Evolutionary conservation across 768 basidiomycete species (phyloP).

Genomic region (Gymnopilus junonius): DNA sequence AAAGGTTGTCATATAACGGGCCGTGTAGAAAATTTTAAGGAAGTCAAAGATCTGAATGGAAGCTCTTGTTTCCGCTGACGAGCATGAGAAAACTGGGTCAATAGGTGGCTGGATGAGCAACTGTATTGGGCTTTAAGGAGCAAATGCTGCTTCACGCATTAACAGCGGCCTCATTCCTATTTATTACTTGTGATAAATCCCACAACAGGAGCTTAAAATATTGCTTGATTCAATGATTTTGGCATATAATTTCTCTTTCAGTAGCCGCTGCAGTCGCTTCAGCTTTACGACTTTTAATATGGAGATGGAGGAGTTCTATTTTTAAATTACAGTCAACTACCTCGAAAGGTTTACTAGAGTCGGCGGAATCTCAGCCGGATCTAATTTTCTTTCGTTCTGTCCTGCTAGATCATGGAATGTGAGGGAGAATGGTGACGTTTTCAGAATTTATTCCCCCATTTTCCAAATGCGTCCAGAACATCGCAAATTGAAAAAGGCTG

Average conservation of each 20-base stretch:
- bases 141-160: no score
- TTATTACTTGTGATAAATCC: no score
- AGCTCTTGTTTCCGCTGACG: neutral
- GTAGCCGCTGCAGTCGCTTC: no score
- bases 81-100: neutral
- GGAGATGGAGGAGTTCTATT: neutral
- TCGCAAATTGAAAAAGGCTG: neutral
- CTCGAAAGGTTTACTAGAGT: neutral
- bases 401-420: neutral
- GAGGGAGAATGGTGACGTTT: neutral
- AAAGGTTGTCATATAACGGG: no score
- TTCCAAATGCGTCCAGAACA: neutral
- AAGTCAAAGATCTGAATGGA: neutral
- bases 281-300: no score
- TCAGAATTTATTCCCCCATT: neutral
- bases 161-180: no score
- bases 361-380: neutral
- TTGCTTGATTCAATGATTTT: no score
- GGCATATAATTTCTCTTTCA: no score
- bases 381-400: neutral
- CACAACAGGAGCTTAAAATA: no score
- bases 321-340: neutral
- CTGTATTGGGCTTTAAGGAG: no score
- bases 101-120: no score
- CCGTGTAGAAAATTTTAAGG: neutral